These are phyloP conservation scores for Lichtheimia hyalospora DNA, from an alignment of 371 early-diverging fungal genomes.

Conservation along the genomic window DNA sequence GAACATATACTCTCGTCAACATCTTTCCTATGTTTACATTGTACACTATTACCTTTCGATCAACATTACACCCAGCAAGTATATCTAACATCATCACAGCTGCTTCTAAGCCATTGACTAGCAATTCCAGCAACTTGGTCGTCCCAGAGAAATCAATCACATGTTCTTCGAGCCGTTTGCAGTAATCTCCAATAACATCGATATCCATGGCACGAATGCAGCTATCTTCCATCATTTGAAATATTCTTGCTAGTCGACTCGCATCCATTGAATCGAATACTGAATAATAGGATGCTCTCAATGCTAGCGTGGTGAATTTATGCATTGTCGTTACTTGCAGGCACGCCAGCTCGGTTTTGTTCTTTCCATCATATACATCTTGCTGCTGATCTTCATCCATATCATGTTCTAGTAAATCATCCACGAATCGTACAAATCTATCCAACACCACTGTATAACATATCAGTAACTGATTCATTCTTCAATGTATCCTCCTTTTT, in stretches of 20 bases:
- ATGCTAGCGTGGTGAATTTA: background rate
- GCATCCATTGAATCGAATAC: background rate
- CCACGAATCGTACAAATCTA: constrained; percentile 2
- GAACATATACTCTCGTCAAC: background rate
- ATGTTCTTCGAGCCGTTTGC: background rate
- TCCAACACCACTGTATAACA: background rate
- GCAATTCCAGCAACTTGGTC: background rate
- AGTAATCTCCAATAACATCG: constrained; percentile 3
- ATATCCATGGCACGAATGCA: background rate
- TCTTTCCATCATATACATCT: background rate
- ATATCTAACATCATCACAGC: constrained; percentile 30
- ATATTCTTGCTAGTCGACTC: background rate
- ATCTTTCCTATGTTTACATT: background rate
- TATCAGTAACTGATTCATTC: background rate
- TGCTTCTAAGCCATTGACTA: constrained; percentile 22
- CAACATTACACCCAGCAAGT: constrained; percentile 23
- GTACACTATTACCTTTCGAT: constrained; percentile 19
- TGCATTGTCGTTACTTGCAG: background rate
- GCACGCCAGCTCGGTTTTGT: background rate
- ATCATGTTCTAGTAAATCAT: constrained; percentile 3
- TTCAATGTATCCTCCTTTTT: background rate
- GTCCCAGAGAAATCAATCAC: background rate
- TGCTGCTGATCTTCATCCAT: constrained; percentile 3
- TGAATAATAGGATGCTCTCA: constrained; percentile 1
- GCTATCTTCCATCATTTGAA: background rate